Percentiles rank a stretch among this genome's conserved stretches.
Conservation (phyloP, 2,329 filamentous ascomycete genomes). For the Venturia carpophila region DNA sequence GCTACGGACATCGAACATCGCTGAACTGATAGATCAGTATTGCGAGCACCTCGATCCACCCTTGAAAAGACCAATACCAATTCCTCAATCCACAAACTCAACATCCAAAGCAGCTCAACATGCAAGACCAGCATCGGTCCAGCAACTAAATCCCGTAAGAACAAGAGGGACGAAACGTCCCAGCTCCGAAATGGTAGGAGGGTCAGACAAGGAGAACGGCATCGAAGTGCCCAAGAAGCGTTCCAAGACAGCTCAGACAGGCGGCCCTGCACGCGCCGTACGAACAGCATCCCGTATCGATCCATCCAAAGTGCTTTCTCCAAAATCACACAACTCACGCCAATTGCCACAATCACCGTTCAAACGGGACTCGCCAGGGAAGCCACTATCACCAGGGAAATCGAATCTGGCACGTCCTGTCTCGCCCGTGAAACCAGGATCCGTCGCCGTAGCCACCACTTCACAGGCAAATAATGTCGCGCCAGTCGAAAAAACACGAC, state of each 20-base stretch:
- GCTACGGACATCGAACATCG: constrained; percentile 72
- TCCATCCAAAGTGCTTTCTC: constrained; percentile 63
- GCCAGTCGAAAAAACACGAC: constrained; percentile 24
- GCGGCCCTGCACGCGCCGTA: constrained; percentile 26
- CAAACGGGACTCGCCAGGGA: constrained; percentile 23
- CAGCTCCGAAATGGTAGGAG: constrained; percentile 44
- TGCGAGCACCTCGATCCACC: constrained; percentile 24
- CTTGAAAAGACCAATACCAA: constrained; percentile 13
- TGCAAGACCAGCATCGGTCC: constrained; percentile 20
- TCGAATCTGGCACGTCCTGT: constrained; percentile 50
- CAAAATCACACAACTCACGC: constrained; percentile 73
- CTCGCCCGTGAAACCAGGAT: constrained; percentile 43
- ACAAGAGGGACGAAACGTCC: constrained; percentile 26
- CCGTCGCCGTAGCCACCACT: constrained; percentile 16
- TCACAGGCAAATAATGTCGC: constrained; percentile 17
- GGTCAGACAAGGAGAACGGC: constrained; percentile 64
- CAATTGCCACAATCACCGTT: constrained; percentile 52
- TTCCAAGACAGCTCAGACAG: constrained; percentile 34
- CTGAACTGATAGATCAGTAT: constrained; percentile 61
- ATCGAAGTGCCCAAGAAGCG: constrained; percentile 65
- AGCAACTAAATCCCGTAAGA: constrained; percentile 8
- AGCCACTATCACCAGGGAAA: constrained; percentile 45
- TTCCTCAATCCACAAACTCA: constrained; percentile 18
- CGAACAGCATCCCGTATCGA: constrained; percentile 27
- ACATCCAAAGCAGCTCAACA: constrained; percentile 8